Conservation (phyloP, 306 rosid genomes). For the Dryas octopetala region DNA sequence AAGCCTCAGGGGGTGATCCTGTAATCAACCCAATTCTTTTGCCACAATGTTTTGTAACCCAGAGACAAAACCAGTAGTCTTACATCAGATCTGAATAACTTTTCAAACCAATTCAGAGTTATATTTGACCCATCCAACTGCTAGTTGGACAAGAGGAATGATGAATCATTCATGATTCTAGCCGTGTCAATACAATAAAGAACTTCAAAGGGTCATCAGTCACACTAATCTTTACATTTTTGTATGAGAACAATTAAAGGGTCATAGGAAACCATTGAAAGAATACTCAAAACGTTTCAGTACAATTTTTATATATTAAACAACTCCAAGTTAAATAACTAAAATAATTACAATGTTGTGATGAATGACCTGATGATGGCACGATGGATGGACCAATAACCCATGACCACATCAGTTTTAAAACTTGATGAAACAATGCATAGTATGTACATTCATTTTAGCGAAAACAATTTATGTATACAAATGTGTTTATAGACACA, state of each 20-base stretch:
- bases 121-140: neutral
- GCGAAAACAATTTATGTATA: neutral
- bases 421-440: conserved; percentile 10
- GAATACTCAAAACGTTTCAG: neutral
- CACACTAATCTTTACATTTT: neutral
- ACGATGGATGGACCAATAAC: neutral
- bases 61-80: neutral
- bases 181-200: neutral
- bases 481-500: neutral
- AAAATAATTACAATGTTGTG: neutral
- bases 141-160: neutral
- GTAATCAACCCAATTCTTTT: neutral
- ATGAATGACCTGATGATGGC: neutral
- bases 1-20: no score
- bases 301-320: neutral
- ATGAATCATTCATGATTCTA: neutral
- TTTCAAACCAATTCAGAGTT: no score
- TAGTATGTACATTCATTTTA: conserved; percentile 2
- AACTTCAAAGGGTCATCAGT: neutral
- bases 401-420: neutral
- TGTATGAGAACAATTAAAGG: neutral
- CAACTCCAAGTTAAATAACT: neutral
- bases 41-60: neutral
- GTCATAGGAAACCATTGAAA: neutral
- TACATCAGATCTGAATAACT: neutral